Conservation (phyloP, 345 rosid genomes). For the Citrus reticulata region DNA sequence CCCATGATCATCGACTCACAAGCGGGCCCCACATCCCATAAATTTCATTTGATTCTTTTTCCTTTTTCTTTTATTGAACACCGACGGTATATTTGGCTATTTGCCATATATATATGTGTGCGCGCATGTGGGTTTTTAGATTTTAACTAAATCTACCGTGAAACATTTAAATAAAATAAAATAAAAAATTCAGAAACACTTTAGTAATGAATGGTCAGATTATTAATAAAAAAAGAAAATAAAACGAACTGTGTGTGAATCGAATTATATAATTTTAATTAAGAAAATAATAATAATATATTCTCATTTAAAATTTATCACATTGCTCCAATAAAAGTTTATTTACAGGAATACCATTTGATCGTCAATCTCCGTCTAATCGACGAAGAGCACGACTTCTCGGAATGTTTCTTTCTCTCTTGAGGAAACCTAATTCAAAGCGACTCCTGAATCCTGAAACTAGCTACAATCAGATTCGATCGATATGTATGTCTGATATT, state of each 20-base stretch:
- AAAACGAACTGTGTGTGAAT: too few species aligned
- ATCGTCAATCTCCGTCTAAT: background rate
- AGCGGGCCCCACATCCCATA: background rate
- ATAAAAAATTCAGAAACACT: too few species aligned
- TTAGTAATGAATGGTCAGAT: too few species aligned
- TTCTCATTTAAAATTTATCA: background rate
- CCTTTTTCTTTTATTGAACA: background rate
- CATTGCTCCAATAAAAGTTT: background rate
- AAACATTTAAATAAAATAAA: too few species aligned
- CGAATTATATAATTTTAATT: too few species aligned
- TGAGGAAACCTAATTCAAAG: background rate
- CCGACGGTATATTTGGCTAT: too few species aligned
- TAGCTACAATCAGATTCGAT: background rate
- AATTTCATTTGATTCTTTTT: background rate
- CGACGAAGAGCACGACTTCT: background rate
- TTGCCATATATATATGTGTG: too few species aligned
- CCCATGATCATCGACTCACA: too few species aligned
- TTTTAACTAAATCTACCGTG: too few species aligned
- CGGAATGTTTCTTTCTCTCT: background rate
- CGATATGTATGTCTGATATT: background rate
- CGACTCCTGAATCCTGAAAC: background rate
- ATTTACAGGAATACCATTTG: background rate
- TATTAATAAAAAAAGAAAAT: too few species aligned
- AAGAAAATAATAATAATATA: too few species aligned
- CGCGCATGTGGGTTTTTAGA: accelerated